These are phyloP conservation scores for Dactylellina cionopaga DNA, from an alignment of 2,329 filamentous ascomycete genomes.

Conservation along the genomic window DNA sequence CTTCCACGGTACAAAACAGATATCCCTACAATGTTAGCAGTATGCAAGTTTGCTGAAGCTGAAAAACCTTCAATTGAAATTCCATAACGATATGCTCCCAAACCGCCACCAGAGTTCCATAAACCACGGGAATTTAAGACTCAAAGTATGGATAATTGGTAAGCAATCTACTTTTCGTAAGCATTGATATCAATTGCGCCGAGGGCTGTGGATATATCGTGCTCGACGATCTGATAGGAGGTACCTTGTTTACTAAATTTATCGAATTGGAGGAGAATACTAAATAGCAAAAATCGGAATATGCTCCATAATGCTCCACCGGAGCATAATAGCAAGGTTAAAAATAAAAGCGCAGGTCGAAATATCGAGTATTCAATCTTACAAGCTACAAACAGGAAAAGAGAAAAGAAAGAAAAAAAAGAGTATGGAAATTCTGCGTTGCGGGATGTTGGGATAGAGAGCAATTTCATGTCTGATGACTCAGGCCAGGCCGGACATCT, in stretches of 20 bases:
- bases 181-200: neutral
- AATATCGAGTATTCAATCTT: neutral
- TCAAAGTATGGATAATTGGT: too few relatives aligned
- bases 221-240: too few relatives aligned
- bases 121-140: too few relatives aligned
- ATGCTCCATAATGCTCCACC: neutral
- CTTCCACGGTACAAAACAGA: too few relatives aligned
- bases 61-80: constrained; percentile 6
- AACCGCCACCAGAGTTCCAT: too few relatives aligned
- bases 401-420: too few relatives aligned
- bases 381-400: neutral
- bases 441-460: constrained; percentile 26
- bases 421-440: constrained; percentile 26
- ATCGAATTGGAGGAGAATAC: too few relatives aligned
- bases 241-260: too few relatives aligned
- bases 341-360: neutral
- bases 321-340: neutral
- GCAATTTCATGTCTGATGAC: neutral
- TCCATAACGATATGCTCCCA: constrained; percentile 40
- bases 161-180: neutral
- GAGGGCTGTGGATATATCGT: neutral
- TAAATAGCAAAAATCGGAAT: neutral
- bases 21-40: constrained; percentile 6
- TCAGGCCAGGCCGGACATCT: constrained; percentile 44
- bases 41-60: neutral